These are phyloP conservation scores for Brettanomyces custersianus DNA, from an alignment of 805 yeast species.

Conservation along the genomic window DNA sequence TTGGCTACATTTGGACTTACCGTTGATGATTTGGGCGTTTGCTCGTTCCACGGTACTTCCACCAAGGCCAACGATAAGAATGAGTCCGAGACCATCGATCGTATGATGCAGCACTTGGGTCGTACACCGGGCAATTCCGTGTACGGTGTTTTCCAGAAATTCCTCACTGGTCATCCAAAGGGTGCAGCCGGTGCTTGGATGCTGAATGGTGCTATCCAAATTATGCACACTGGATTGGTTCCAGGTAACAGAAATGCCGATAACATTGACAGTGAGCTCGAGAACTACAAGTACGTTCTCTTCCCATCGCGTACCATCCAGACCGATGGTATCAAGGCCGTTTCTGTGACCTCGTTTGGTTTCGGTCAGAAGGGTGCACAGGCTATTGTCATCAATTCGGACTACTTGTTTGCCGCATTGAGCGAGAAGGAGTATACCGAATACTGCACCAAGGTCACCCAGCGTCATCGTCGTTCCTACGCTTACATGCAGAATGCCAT, in stretches of 20 bases:
- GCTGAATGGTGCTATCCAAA: constrained; percentile 96
- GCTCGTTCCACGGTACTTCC: constrained; percentile 99
- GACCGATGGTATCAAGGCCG: constrained; percentile 97
- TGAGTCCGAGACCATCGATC: constrained; percentile 84
- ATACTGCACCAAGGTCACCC: constrained; percentile 61
- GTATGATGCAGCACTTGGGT: constrained; percentile 92
- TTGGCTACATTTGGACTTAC: constrained; percentile 89
- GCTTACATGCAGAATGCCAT: constrained; percentile 94
- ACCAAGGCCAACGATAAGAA: constrained; percentile 98
- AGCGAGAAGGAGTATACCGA: constrained; percentile 61
- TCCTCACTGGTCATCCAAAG: constrained; percentile 99
- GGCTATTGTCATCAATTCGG: constrained; percentile 86
- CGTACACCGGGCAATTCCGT: constrained; percentile 97
- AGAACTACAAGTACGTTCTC: constrained; percentile 79
- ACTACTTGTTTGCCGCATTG: constrained; percentile 81
- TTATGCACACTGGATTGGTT: constrained; percentile 83
- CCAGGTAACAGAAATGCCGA: constrained; percentile 99
- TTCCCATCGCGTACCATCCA: constrained; percentile 90
- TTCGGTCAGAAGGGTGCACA: constrained; percentile 99
- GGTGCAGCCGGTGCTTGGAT: constrained; percentile 99
- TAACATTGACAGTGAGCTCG: constrained; percentile 77
- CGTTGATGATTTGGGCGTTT: constrained; percentile 90
- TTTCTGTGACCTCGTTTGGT: constrained; percentile 94
- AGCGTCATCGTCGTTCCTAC: constrained; percentile 85
- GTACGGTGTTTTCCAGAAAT: constrained; percentile 97